A percentile compares a stretch with the other conserved stretches of the same genome.
phyloP scores from a whole-genome alignment of 148 eudicot species.

The Fagopyrum homotropicum region DNA sequence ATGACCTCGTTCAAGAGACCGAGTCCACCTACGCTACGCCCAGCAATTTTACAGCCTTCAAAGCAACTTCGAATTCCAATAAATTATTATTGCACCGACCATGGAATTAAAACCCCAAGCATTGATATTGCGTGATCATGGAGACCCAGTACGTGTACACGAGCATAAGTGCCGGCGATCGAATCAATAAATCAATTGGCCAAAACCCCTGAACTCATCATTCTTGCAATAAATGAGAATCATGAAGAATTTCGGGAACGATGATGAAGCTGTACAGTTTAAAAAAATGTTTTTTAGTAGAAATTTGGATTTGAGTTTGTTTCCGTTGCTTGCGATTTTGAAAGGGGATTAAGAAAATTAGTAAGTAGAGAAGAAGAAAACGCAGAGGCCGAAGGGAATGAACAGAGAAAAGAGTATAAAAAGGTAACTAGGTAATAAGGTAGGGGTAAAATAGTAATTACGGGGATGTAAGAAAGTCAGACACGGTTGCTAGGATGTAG shows the following conservation, averaged over 20 bases:
- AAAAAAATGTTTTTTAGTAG: background rate
- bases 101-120: background rate
- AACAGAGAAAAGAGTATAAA: background rate
- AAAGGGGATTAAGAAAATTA: background rate
- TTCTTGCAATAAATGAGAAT: background rate
- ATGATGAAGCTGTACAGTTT: background rate
- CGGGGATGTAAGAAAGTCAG: background rate
- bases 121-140: background rate
- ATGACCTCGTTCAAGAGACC: background rate
- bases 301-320: background rate
- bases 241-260: background rate
- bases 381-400: background rate
- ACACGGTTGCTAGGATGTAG: background rate
- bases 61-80: slow-evolving; percentile 7
- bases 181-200: slow-evolving; percentile 4
- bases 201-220: background rate
- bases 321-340: slow-evolving; percentile 2
- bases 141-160: slow-evolving; percentile 11
- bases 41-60: background rate
- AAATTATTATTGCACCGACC: background rate
- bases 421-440: background rate
- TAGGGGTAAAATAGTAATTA: slow-evolving; percentile 1
- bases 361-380: background rate
- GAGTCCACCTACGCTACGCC: background rate
- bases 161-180: slow-evolving; percentile 3